Evolutionary conservation across 2,329 filamentous ascomycete genomes (phyloP), one percentile per base, ranked within the genome.

Genomic region (Cladosporium sp.): DNA sequence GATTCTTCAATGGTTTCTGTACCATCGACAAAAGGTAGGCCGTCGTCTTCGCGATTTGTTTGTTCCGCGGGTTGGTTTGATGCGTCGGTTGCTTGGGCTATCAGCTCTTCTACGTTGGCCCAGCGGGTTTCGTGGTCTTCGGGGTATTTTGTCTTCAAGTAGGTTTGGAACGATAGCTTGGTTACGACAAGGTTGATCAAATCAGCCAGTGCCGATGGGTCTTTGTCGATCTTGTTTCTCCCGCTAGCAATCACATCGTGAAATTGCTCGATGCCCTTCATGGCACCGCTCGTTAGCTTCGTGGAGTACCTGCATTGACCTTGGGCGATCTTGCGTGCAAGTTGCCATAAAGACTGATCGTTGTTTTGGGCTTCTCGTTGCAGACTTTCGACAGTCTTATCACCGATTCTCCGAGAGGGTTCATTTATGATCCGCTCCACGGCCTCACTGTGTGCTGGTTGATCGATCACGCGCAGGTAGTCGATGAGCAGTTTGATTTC

Each of bases 91-190:
- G 88, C 89, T 62, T 95, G 83, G 13, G 74, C 80, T 50, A 94
- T 72, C n/a, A 97, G 80, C 67, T 97, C 92, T 61, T 93, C 82
- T 0, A 97, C 83, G 59, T 95, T 97, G 27, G 84, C 84, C 88
- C 90, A 93, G 53, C 90, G 78, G 50, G 83, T 77, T 57, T 93
- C 88, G 56, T 85, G 78, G 53, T 92, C 84, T 15, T 93, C 83
- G 0, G 78, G 75, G 57, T 92, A 85, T 18, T 82, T 79, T 9
- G 79, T 78, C 57, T 85, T 78, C 5, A 97, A 72, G 60, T 87
- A 88, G n/a, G 81, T 78, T 60, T 88, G 77, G 55, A 92, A 88
- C 9, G 79, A 74, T 6, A 94, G 77, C 57, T 85, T 85, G 11
- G 79, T 76, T 19, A 83, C 68, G 2, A 87, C 63, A 50, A 78